These are phyloP conservation scores for Fomitopsis betulina DNA, from an alignment of 1,284 basidiomycete genomes.

Conservation along the genomic window DNA sequence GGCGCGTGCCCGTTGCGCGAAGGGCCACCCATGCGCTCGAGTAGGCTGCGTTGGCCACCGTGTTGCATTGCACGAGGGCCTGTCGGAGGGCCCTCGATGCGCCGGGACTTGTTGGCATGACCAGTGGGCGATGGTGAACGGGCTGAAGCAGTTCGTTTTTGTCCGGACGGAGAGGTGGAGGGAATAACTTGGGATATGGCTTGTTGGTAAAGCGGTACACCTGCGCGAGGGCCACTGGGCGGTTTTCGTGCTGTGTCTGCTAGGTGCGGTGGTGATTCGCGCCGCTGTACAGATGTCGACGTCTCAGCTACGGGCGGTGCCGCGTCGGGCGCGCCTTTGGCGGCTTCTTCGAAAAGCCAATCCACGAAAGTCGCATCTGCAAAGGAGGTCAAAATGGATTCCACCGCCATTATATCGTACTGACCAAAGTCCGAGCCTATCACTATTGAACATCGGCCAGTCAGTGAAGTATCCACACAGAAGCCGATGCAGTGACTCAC, in stretches of 20 bases:
- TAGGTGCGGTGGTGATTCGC: conserved; percentile 25
- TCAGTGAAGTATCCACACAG: conserved; percentile 1
- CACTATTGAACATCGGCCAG: conserved; percentile 36
- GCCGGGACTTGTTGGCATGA: conserved; percentile 57
- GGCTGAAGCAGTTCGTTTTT: conserved; percentile 67
- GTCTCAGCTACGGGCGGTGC: conserved; percentile 31
- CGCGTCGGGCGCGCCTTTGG: conserved; percentile 55
- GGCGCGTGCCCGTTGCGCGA: conserved; percentile 27
- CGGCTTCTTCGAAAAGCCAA: conserved; percentile 79
- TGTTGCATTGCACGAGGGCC: conserved; percentile 74
- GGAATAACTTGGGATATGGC: conserved; percentile 64
- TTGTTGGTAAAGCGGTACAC: conserved; percentile 54
- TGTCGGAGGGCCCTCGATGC: conserved; percentile 64
- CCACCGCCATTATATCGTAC: conserved; percentile 10
- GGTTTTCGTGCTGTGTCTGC: conserved; percentile 35
- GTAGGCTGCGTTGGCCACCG: conserved; percentile 49
- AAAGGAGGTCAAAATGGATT: conserved; percentile 6
- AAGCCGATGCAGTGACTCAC: conserved; percentile 39
- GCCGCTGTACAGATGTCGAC: conserved; percentile 29
- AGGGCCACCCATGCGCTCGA: conserved; percentile 63
- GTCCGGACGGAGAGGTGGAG: conserved; percentile 42
- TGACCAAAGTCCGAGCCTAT: conserved; percentile 77
- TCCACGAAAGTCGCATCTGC: conserved; percentile 74
- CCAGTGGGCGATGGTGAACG: conserved; percentile 72
- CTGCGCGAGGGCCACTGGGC: conserved; percentile 28